These are phyloP conservation scores for Tolypocladium ophioglossoides DNA, from an alignment of 2,329 filamentous ascomycete genomes.

Conservation along the genomic window DNA sequence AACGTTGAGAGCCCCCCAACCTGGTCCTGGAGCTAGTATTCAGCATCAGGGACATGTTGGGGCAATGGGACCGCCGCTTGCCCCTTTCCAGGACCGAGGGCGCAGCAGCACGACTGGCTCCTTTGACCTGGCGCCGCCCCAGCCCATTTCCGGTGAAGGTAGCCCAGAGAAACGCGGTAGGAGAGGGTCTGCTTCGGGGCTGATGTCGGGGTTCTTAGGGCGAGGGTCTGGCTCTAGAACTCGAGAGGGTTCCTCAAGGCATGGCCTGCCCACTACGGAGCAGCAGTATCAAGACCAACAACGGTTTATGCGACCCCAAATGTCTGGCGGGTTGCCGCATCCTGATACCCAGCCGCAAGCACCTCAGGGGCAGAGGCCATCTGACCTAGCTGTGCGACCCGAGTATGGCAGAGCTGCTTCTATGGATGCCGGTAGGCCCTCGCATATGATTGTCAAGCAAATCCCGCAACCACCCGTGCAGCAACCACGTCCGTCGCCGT, in stretches of 20 bases:
- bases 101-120: conserved; percentile 14
- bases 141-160: conserved; percentile 2
- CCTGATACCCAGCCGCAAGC: not conserved
- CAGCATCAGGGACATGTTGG: not conserved
- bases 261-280: not conserved
- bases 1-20: not conserved
- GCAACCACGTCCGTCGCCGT: conserved; percentile 4
- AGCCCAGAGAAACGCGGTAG: conserved; percentile 12
- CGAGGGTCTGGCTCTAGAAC: conserved; percentile 10
- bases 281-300: not conserved
- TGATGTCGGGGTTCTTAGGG: conserved; percentile 19
- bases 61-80: conserved; percentile 5
- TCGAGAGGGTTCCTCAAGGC: conserved; percentile 4
- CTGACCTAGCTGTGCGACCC: not conserved
- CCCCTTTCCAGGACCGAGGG: conserved; percentile 7
- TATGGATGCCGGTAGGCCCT: conserved; percentile 6
- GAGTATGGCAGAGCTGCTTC: not conserved
- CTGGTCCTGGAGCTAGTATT: not conserved
- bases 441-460: not conserved
- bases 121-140: conserved; percentile 7
- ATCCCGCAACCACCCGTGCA: not conserved
- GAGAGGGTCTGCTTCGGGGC: conserved; percentile 17
- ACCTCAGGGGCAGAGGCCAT: not conserved
- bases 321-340: not conserved
- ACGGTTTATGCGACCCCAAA: not conserved